phyloP scores from a whole-genome alignment of 208 protist genomes.

The Tetramitus jugosus region DNA sequence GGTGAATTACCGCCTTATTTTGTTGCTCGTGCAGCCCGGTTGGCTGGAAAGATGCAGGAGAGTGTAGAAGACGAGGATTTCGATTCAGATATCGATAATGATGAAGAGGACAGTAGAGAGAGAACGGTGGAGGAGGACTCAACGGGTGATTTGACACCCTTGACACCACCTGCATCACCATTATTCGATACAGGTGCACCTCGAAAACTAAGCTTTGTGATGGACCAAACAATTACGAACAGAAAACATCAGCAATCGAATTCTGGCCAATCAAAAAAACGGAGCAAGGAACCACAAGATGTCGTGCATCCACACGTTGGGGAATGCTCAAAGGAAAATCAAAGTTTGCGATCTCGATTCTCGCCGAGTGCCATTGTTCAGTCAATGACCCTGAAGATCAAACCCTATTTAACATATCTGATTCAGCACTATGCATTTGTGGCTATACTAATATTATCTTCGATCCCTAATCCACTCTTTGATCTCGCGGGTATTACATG shows the following conservation, averaged over 20 bases:
- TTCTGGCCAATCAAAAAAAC: too few relatives aligned
- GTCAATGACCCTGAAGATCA: not conserved
- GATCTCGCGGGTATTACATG: conserved; percentile 90
- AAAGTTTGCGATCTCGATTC: too few relatives aligned
- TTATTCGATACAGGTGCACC: not conserved
- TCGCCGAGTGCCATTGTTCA: too few relatives aligned
- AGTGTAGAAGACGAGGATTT: conserved; percentile 45
- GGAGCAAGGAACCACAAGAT: too few relatives aligned
- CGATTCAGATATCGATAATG: conserved; percentile 42
- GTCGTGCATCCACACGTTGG: too few relatives aligned
- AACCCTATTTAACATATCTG: not conserved
- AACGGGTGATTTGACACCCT: too few relatives aligned
- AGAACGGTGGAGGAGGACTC: conserved; percentile 62
- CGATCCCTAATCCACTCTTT: conserved; percentile 92
- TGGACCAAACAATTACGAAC: not conserved
- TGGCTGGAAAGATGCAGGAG: conserved; percentile 49
- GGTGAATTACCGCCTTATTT: conserved; percentile 93
- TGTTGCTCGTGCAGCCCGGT: conserved; percentile 72
- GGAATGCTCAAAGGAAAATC: too few relatives aligned
- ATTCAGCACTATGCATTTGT: not conserved
- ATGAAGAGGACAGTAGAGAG: too few relatives aligned
- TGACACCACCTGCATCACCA: too few relatives aligned
- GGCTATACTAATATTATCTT: conserved; percentile 73
- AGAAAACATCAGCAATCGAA: too few relatives aligned
- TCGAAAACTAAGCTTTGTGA: not conserved